Conservation (phyloP, 2,329 filamentous ascomycete species). For the Penicillium brevicompactum region DNA sequence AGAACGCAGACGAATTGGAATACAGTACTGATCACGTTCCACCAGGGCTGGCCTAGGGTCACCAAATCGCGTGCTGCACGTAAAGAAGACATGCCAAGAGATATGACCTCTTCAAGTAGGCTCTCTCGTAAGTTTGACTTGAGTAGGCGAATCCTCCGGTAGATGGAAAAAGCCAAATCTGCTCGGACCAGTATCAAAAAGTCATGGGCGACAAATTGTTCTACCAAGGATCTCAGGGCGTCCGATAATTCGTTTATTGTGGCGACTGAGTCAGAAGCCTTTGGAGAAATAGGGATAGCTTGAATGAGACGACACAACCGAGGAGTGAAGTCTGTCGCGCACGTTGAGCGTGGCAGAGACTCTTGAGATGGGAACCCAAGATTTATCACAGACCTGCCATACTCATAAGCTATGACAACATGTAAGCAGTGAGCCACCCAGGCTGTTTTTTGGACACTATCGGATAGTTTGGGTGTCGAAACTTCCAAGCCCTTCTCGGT, state of each 20-base stretch:
- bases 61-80: slow-evolving; percentile 38
- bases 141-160: slow-evolving; percentile 45
- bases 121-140: slow-evolving; percentile 40
- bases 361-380: slow-evolving; percentile 23
- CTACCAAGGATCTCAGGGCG: slow-evolving; percentile 13
- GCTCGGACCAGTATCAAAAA: slow-evolving; percentile 36
- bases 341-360: background rate
- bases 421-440: slow-evolving; percentile 33
- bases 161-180: slow-evolving; percentile 38
- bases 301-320: slow-evolving; percentile 19
- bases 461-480: slow-evolving; percentile 10
- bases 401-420: slow-evolving; percentile 36
- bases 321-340: slow-evolving; percentile 19
- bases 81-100: slow-evolving; percentile 36
- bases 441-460: slow-evolving; percentile 28
- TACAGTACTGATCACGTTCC: slow-evolving; percentile 45
- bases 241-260: slow-evolving; percentile 8
- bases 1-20: slow-evolving; percentile 49
- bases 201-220: slow-evolving; percentile 22
- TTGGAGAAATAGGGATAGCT: slow-evolving; percentile 9
- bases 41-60: slow-evolving; percentile 43
- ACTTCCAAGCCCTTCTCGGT: slow-evolving; percentile 5
- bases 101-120: slow-evolving; percentile 39
- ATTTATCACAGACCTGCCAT: slow-evolving; percentile 33
- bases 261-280: background rate